Conservation (phyloP, 495 filamentous ascomycete species). For the Penicillium chermesinum region DNA sequence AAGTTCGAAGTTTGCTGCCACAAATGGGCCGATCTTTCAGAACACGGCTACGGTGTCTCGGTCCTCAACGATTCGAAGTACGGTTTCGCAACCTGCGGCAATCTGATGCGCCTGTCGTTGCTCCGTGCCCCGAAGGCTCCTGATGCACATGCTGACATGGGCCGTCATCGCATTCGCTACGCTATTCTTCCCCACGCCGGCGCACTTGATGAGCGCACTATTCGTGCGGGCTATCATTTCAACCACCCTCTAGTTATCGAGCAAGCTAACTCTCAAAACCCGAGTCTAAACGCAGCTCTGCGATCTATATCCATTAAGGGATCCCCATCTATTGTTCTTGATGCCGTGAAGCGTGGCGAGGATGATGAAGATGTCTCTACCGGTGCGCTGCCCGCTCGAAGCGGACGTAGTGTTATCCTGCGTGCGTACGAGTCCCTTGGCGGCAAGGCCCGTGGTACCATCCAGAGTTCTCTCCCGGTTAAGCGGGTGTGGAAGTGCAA, state of each 20-base stretch:
- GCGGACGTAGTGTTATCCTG: conserved; percentile 73
- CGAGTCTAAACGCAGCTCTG: conserved; percentile 27
- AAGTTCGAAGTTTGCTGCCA: conserved; percentile 99
- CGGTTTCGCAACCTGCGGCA: conserved; percentile 89
- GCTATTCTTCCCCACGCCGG: conserved; percentile 85
- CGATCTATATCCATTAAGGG: conserved; percentile 51
- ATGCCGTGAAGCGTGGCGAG: conserved; percentile 87
- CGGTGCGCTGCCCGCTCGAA: conserved; percentile 61
- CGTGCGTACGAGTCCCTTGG: conserved; percentile 91
- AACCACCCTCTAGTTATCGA: conserved; percentile 70
- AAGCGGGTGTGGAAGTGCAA: conserved; percentile 78
- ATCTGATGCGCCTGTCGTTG: conserved; percentile 84
- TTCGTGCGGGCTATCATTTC: conserved; percentile 83
- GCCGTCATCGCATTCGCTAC: conserved; percentile 80
- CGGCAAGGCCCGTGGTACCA: conserved; percentile 62
- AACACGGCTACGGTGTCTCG: conserved; percentile 85
- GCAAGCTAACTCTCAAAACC: conserved; percentile 13
- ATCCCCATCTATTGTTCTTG: conserved; percentile 63
- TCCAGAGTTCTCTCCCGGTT: conserved; percentile 62
- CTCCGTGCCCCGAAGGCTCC: conserved; percentile 93
- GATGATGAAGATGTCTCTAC: conserved; percentile 85
- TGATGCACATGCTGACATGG: conserved; percentile 96
- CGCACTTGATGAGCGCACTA: conserved; percentile 60
- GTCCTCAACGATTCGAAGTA: conserved; percentile 97
- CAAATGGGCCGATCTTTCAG: conserved; percentile 94